Evolutionary conservation across 2,329 filamentous ascomycete species (phyloP), one percentile per base, ranked within the genome.

Genomic region (Sporothrix protearum): DNA sequence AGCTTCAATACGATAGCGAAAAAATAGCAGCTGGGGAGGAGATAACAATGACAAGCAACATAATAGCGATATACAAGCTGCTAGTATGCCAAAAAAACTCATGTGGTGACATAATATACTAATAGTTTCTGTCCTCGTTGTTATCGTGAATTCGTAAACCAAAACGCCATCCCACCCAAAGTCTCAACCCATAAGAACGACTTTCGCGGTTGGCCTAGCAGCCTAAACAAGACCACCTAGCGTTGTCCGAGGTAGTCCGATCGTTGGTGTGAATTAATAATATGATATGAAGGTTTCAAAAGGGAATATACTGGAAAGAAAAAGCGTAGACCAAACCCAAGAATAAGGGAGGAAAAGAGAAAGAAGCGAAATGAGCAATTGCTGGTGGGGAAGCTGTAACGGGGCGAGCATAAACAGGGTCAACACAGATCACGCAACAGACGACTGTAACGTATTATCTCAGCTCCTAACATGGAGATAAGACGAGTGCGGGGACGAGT

Each of bases 391-490:
- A 42, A 51, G 22, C 6, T 16, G 19, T 19, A 51, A 7, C 47
- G 3, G 47, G 47, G 9, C 22, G n/a, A n/a, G 47, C 3, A 16
- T 30, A 55, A 3, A 55, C 7, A 55, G 9, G 22, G 22, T 6
- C 1, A 30, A 55, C 14, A 16, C 9, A 3, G 10, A 28, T n/a
- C 25, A 19, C 8, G 42, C 0, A 9, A 63, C 14, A 6, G 6
- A 30, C 22, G 5, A 8, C 30, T 30, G 8, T 9, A 3, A n/a
- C n/a, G 12, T 2, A 16, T 25, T 14, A 33, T 7, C 30, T 42
- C 30, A 71, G 45, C 69, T 71, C 33, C 64, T 51, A 10, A 72
- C 72, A 22, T 14, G 59, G 8, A 73, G 57, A 63, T 63, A 73
- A 2, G 67, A 30, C 22, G 69, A 7, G 16, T 73, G 72, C 3